Evolutionary conservation across 352 stramenopile species (phyloP), one percentile per base, ranked within the genome.

Genomic region (Pythium scleroteichum): DNA sequence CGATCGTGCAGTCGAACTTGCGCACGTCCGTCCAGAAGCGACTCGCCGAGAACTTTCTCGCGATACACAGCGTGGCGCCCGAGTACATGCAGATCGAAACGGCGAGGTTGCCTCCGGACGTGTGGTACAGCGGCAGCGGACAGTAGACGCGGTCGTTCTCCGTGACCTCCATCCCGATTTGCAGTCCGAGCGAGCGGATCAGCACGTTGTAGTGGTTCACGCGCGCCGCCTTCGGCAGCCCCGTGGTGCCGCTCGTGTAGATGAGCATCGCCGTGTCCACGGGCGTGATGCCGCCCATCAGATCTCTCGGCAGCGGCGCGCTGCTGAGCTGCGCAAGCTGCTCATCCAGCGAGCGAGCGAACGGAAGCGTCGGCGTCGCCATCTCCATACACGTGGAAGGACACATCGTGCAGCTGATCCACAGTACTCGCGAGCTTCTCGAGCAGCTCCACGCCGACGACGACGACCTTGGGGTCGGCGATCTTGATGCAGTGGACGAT

Each of bases 181-280:
- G 44, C 29, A 94, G 85, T 4, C 60, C 66, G 39, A 90, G 53
- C 27, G 76, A 73, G 22, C 80, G 80, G 26, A 87, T 20, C 20
- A 90, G 75, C 47, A 94, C 75, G 16, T 47, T 59, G 39, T 59
- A 59, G 69, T 96, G 84, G 47, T 78, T 85, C 27, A 95, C 80
- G 9, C 82, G 66, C 4, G 81, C 81, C 2, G 87, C 87, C 63
- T 95, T 96, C 38, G 83, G 85, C 17, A 94, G 57, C 0, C 78
- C 79, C 20, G 87, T 96, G 46, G 86, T 95, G 39, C 87, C 87
- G 46, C 84, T 94, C 29, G 84, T 94, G 59, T 93, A 95, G 59
- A 96, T 95, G 14, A 88, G 71, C 42, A 92, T 61, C 23, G 75
- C 75, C 59, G 74, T 86, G 62, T 94, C 81, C 3, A 62, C 20